Evolutionary conservation across 768 basidiomycete genomes (phyloP), one percentile per base, ranked within the genome.

Genomic region (Pulveroboletus sp.): DNA sequence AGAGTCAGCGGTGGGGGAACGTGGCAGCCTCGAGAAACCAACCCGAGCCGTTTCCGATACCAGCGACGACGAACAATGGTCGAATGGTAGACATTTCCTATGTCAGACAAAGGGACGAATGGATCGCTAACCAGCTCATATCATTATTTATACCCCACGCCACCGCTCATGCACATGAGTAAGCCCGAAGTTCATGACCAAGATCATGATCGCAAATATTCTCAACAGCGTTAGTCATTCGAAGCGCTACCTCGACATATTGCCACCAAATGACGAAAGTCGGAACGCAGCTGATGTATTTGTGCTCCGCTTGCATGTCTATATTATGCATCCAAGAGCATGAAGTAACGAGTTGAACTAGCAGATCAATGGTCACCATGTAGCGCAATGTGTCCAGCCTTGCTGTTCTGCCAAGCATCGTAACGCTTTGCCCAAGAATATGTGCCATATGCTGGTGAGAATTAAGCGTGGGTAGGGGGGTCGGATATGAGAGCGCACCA

Each of bases 361-460:
- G 38, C 27, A 17, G 27, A 49, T 61, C 34, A 64, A 32, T 64
- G 61, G 3, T 58, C 42, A 31, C 60, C 65, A 37, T 68, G 66
- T n/a, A 68, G 37, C 6, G 83, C 85, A 51, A 84, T 59, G 58
- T 89, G 87, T 29, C 83, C 89, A n/a, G 80, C 88, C 71, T 91
- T 91, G 76, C 83, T 86, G 67, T 88, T 85, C 61, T 81, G 73
- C 73, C 74, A 86, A 30, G 69, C 71, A 51, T 86, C 79, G 63
- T 77, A 79, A 49, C 69, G 72, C 65, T 85, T 89, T 22, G 83
- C 89, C 88, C 89, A 93, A 6, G 80, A 67, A 69, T 93, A 93
- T 29, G 82, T 77, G 20, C 76, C 79, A 60, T 90, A 92, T 45
- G 86, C 91, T 93, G 22, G 48, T 6, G 37, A 26, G 31, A 22